These are phyloP conservation scores for Massarina eburnea DNA, from an alignment of 2,329 filamentous ascomycete genomes.

Conservation along the genomic window DNA sequence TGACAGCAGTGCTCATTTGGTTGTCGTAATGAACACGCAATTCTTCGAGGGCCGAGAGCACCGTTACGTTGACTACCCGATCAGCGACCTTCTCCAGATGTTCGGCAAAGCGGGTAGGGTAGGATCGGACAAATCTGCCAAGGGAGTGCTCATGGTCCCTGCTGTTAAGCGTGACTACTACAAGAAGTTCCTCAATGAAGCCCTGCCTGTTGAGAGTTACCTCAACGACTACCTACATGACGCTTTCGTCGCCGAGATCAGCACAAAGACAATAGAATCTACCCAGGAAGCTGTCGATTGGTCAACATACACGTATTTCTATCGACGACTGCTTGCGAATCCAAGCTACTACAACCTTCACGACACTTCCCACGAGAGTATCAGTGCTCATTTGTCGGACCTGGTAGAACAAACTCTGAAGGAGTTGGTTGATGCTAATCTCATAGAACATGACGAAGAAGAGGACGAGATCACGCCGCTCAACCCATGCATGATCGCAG, in stretches of 20 bases:
- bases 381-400: slow-evolving; percentile 94
- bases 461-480: slow-evolving; percentile 84
- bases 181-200: slow-evolving; percentile 97
- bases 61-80: slow-evolving; percentile 92
- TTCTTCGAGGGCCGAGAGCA: slow-evolving; percentile 97
- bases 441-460: slow-evolving; percentile 90
- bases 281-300: slow-evolving; percentile 97
- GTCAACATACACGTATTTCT: slow-evolving; percentile 98
- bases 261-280: slow-evolving; percentile 91
- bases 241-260: slow-evolving; percentile 95
- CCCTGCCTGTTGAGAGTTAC: slow-evolving; percentile 91
- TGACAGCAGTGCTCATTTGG: slow-evolving; percentile 82
- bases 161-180: slow-evolving; percentile 96
- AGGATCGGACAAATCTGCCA: slow-evolving; percentile 75
- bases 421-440: slow-evolving; percentile 88
- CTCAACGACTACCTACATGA: slow-evolving; percentile 90
- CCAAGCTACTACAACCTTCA: slow-evolving; percentile 93
- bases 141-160: slow-evolving; percentile 95
- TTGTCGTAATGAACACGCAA: slow-evolving; percentile 96
- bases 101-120: slow-evolving; percentile 88
- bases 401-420: slow-evolving; percentile 90
- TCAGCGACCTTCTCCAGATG: slow-evolving; percentile 96
- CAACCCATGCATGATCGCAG: slow-evolving; percentile 96
- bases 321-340: slow-evolving; percentile 89
- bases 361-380: slow-evolving; percentile 84